These are phyloP conservation scores for Cucumis hystrix DNA, from an alignment of 306 rosid species.

Conservation along the genomic window DNA sequence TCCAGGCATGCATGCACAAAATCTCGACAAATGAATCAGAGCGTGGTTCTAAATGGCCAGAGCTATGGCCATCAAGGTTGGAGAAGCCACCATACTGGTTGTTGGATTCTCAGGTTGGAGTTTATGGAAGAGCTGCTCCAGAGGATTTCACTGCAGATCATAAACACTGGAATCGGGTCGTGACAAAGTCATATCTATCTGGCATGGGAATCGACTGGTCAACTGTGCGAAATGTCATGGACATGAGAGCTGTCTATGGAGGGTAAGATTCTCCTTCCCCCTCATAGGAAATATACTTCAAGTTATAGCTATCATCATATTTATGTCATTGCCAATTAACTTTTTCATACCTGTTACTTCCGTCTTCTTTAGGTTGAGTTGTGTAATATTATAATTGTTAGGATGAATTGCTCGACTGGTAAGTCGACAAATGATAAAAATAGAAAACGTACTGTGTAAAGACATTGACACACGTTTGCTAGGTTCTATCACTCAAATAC, in stretches of 20 bases:
- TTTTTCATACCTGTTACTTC: neutral
- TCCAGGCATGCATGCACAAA: slow-evolving; percentile 89
- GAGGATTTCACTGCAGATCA: slow-evolving; percentile 77
- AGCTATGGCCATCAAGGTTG: slow-evolving; percentile 76
- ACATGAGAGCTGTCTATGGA: slow-evolving; percentile 90
- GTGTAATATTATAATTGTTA: neutral
- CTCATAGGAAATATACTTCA: neutral
- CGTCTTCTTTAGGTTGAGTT: neutral
- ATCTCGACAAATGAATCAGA: slow-evolving; percentile 41
- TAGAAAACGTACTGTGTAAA: no score
- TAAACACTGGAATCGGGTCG: slow-evolving; percentile 73
- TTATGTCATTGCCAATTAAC: neutral
- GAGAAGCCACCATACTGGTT: slow-evolving; percentile 80
- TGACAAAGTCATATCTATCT: slow-evolving; percentile 55
- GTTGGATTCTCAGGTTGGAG: slow-evolving; percentile 75
- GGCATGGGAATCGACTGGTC: slow-evolving; percentile 85
- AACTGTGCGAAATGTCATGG: slow-evolving; percentile 87
- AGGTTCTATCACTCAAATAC: neutral
- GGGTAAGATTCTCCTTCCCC: slow-evolving; percentile 39
- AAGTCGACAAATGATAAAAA: neutral
- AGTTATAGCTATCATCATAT: neutral
- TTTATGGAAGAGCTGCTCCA: slow-evolving; percentile 91
- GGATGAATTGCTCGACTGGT: neutral
- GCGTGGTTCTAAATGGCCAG: slow-evolving; percentile 88
- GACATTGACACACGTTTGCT: no score